Evolutionary conservation across 140 eudicot species (phyloP), one percentile per base, ranked within the genome.

Genomic region (Oenanthe javanica): DNA sequence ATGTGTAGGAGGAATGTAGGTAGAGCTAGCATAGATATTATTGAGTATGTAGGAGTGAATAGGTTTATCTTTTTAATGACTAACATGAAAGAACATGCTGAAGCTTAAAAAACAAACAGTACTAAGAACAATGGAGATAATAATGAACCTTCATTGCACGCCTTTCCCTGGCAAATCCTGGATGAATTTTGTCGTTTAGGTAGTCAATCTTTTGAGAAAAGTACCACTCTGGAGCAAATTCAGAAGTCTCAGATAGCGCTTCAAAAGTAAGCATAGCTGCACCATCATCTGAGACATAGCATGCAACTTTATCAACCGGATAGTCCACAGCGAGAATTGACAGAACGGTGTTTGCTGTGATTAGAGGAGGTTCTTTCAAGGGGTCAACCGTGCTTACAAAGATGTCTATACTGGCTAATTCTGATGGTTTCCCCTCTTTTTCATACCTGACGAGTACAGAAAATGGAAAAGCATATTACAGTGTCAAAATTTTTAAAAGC

Each of bases 141-240:
- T 9, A n/a, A 38, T 19, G 52, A 21, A 74, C 78, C 78, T 74
- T 74, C 78, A 74, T 74, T 13, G 59, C 78, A 74, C 78, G 78
- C 78, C 78, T 74, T 74, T 74, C 78, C 78, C 78, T 46, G 19
- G 51, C 78, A 74, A 46, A 74, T 47, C 78, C 78, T 74, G 78
- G 78, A 74, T 47, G 43, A 74, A 47, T 13, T 74, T 47, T 74
- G 78, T 74, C 47, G 31, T 74, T 74, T 13, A 74, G 78, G 47
- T 74, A 47, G 78, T 74, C 78, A 46, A 74, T 45, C 78, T 74
- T 74, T 55, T 45, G 55, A n/a, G 78, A 45, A 5, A 74, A 74
- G 51, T 74, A 74, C 78, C 78, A 74, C 51, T 74, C 78, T 47
- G 78, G 78, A 74, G 78, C 78, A 47, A 74, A 74, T 46, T 46